Evolutionary conservation across 495 filamentous ascomycete species (phyloP).

Genomic region (Neurospora africana): DNA sequence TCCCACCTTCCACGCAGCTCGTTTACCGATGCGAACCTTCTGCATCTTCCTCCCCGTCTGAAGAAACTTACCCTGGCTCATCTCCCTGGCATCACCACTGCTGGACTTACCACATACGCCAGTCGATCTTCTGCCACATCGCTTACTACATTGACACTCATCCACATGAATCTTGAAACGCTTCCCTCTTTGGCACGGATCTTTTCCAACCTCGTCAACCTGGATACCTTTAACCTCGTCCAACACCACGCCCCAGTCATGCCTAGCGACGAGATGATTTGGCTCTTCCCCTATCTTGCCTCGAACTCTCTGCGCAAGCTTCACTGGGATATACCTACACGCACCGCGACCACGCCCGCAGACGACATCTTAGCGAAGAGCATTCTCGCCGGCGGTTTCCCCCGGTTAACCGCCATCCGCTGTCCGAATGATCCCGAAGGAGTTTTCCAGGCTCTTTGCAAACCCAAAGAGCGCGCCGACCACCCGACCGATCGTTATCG

Average conservation of each 20-base stretch:
- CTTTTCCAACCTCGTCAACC: conserved; percentile 50
- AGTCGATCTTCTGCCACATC: conserved; percentile 44
- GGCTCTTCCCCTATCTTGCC: conserved; percentile 57
- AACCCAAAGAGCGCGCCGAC: conserved; percentile 36
- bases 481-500: conserved; percentile 26
- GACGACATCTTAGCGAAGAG: conserved; percentile 64
- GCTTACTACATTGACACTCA: conserved; percentile 50
- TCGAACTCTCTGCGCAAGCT: conserved; percentile 55
- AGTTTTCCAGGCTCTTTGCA: conserved; percentile 59
- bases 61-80: conserved; percentile 65
- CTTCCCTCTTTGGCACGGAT: conserved; percentile 65
- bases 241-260: conserved; percentile 55
- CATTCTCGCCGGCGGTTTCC: conserved; percentile 62
- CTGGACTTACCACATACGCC: conserved; percentile 64
- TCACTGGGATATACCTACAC: conserved; percentile 70
- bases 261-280: conserved; percentile 48
- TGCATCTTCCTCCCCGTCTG: conserved; percentile 55
- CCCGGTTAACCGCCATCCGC: conserved; percentile 54
- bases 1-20: conserved; percentile 60
- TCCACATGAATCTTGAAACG: conserved; percentile 56
- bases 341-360: conserved; percentile 36
- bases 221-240: conserved; percentile 59
- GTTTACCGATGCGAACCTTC: conserved; percentile 60
- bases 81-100: conserved; percentile 65
- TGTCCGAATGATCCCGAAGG: conserved; percentile 68